Evolutionary conservation across 1,139 yeast species (phyloP).

Genomic region (Blastobotrys aristatus): DNA sequence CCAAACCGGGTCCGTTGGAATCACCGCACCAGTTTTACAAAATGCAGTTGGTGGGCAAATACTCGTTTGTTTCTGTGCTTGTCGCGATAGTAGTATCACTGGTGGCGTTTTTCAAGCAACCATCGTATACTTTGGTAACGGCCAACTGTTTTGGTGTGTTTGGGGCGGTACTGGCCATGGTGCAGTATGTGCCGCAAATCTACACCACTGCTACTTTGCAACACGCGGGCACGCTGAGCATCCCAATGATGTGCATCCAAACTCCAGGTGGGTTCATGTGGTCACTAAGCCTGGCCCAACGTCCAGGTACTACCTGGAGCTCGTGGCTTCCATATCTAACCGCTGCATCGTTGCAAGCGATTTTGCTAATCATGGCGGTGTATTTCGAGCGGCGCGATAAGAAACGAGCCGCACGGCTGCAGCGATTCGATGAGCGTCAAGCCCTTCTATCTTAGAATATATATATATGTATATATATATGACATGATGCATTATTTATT

Average conservation of each 20-base stretch:
- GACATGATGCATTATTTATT: not conserved
- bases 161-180: constrained; percentile 50
- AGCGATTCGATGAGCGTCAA: constrained; percentile 1
- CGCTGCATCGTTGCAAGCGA: constrained; percentile 65
- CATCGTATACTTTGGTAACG: constrained; percentile 26
- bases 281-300: constrained; percentile 61
- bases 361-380: constrained; percentile 47
- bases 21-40: constrained; percentile 25
- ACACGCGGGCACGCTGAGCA: constrained; percentile 76
- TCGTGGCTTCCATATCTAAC: constrained; percentile 77
- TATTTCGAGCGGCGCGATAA: constrained; percentile 36
- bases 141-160: constrained; percentile 62
- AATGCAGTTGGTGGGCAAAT: constrained; percentile 23
- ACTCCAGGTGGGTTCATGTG: constrained; percentile 87
- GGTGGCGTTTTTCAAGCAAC: constrained; percentile 21
- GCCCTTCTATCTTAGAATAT: constrained; percentile 1
- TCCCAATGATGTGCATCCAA: constrained; percentile 80
- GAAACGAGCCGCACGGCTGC: constrained; percentile 5
- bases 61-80: constrained; percentile 24
- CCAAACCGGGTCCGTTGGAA: constrained; percentile 19
- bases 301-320: constrained; percentile 82
- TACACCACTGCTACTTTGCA: constrained; percentile 62
- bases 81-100: constrained; percentile 24
- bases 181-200: constrained; percentile 80
- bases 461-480: not conserved